These are phyloP conservation scores for Arabis hirsuta DNA, from an alignment of 345 rosid genomes.

Conservation along the genomic window DNA sequence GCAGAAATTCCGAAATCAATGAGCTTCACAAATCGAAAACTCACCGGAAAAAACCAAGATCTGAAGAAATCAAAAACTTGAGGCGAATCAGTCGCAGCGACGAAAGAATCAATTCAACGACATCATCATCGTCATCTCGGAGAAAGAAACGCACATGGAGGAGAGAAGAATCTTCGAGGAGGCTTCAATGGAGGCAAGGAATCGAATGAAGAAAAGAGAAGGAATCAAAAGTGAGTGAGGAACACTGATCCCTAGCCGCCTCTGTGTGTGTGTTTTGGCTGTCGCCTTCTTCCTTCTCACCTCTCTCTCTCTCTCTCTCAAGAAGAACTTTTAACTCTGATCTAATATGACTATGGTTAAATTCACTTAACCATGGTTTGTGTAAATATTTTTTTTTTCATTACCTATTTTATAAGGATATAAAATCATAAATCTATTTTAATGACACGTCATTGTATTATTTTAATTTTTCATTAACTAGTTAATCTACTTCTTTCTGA, in stretches of 20 bases:
- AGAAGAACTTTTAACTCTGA: slow-evolving; percentile 40
- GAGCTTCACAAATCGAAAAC: slow-evolving; percentile 24
- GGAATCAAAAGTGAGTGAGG: slow-evolving; percentile 34
- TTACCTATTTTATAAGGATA: slow-evolving; percentile 17
- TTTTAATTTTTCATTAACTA: slow-evolving; percentile 6
- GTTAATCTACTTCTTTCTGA: not conserved
- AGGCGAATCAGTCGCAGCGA: slow-evolving; percentile 11
- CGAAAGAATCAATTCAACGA: slow-evolving; percentile 21
- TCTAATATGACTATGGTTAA: slow-evolving; percentile 39
- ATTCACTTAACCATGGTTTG: slow-evolving; percentile 44
- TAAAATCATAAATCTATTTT: slow-evolving; percentile 15
- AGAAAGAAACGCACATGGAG: slow-evolving; percentile 24
- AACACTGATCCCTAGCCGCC: slow-evolving; percentile 42
- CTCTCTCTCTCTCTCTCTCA: not conserved
- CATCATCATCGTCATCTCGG: slow-evolving; percentile 6
- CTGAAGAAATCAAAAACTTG: slow-evolving; percentile 14
- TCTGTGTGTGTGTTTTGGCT: slow-evolving; percentile 31
- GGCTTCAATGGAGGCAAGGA: slow-evolving; percentile 34
- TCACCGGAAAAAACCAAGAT: slow-evolving; percentile 36
- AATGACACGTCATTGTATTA: slow-evolving; percentile 36
- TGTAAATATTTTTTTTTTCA: not conserved
- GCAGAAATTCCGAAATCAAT: not conserved
- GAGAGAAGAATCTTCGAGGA: slow-evolving; percentile 20
- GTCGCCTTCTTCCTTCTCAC: slow-evolving; percentile 38
- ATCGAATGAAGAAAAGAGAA: slow-evolving; percentile 18